phyloP scores from a whole-genome alignment of 139 green algal species.

The Chlamydomonas eustigma region DNA sequence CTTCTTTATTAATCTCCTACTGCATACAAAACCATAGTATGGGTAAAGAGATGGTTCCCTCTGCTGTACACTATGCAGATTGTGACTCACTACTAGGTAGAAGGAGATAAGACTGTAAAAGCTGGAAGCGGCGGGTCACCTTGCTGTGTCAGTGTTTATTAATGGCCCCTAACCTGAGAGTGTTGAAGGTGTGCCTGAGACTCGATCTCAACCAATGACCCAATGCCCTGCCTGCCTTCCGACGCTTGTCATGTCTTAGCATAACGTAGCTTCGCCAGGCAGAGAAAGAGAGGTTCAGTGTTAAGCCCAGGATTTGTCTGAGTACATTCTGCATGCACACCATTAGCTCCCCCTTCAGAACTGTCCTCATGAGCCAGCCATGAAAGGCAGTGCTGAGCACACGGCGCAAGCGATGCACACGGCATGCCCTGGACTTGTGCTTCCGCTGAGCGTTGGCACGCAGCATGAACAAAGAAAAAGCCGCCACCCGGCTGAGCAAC shows the following conservation, averaged over 20 bases:
- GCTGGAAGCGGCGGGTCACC: no score
- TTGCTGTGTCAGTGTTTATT: no score
- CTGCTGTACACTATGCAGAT: no score
- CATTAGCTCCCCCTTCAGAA: not conserved
- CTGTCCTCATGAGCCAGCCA: not conserved
- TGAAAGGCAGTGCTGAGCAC: not conserved
- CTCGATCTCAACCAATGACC: not conserved
- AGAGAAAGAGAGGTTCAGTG: not conserved
- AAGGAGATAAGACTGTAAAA: no score
- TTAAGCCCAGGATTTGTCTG: not conserved
- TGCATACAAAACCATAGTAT: no score
- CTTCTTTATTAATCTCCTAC: no score
- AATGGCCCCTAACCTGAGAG: no score
- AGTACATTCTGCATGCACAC: not conserved
- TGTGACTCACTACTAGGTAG: no score
- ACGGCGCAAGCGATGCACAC: not conserved
- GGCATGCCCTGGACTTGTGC: no score
- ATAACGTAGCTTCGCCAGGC: not conserved
- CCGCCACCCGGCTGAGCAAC: slow-evolving; percentile 4
- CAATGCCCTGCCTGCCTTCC: not conserved
- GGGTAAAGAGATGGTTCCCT: no score
- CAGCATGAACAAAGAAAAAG: slow-evolving; percentile 22
- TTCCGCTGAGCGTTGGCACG: slow-evolving; percentile 30
- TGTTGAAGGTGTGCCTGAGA: not conserved
- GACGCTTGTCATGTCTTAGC: not conserved